These are phyloP conservation scores for Penicillium herquei DNA, from an alignment of 495 filamentous ascomycete species.

Conservation along the genomic window DNA sequence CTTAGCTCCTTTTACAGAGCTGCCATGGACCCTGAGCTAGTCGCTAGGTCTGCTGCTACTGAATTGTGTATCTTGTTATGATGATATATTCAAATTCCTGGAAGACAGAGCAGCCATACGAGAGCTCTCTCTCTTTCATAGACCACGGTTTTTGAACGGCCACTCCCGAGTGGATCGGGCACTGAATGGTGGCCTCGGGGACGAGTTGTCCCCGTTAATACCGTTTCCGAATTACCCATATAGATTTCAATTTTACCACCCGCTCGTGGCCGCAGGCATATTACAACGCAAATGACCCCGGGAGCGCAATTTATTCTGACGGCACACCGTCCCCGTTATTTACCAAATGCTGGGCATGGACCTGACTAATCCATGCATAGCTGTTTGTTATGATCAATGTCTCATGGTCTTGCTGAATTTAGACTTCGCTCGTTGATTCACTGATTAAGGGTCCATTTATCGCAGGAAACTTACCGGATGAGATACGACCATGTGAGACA, in stretches of 20 bases:
- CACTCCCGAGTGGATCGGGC: conserved; percentile 14
- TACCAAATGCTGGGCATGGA: not conserved
- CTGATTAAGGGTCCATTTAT: not conserved
- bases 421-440: not conserved
- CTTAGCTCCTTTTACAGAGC: not conserved
- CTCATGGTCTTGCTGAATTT: not conserved
- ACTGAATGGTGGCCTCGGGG: not conserved
- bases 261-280: not conserved
- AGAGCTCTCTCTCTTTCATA: not conserved
- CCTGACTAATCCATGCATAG: not conserved
- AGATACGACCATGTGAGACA: too few species aligned
- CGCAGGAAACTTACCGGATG: too few species aligned
- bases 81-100: too few species aligned
- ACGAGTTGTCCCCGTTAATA: not conserved
- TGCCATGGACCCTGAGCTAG: too few species aligned
- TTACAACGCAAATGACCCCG: not conserved
- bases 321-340: not conserved
- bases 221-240: not conserved
- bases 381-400: not conserved
- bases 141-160: conserved; percentile 10
- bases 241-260: too few species aligned
- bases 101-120: too few species aligned
- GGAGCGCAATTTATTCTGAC: not conserved
- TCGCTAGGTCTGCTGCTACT: too few species aligned
- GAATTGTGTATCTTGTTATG: too few species aligned